These are phyloP conservation scores for Cupressus sempervirens DNA, from an alignment of 75 land plant genomes.

Conservation along the genomic window DNA sequence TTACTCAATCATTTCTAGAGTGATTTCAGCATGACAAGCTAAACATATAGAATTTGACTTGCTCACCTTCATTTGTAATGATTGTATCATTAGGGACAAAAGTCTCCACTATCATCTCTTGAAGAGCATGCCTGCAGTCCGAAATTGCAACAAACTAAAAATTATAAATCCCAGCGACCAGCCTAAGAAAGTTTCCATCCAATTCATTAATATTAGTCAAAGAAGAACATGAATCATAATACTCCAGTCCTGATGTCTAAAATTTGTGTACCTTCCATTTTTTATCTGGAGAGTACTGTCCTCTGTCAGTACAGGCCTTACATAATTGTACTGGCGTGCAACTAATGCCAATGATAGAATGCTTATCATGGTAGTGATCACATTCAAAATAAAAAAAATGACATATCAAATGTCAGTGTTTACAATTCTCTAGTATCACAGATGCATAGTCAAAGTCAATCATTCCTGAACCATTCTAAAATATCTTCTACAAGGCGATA, in stretches of 20 bases:
- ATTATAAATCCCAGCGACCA: not conserved
- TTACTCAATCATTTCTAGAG: not conserved
- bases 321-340: constrained; percentile 91
- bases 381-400: not conserved
- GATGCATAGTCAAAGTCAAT: not conserved
- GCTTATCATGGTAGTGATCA: constrained; percentile 22
- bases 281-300: constrained; percentile 61
- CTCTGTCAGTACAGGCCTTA: constrained; percentile 62
- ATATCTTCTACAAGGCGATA: not conserved
- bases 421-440: not conserved
- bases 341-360: constrained; percentile 71
- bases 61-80: constrained; percentile 51
- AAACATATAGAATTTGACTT: not conserved
- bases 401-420: not conserved
- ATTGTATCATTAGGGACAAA: constrained; percentile 93
- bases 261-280: constrained; percentile 72
- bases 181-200: not conserved
- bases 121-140: constrained; percentile 76
- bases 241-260: not conserved
- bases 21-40: not conserved
- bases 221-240: not conserved
- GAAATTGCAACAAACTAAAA: not conserved
- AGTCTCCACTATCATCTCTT: constrained; percentile 88
- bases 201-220: not conserved
- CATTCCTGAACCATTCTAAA: not conserved